A percentile compares a stretch with the other conserved stretches of the same genome.
Evolutionary conservation across 163 green algal genomes (phyloP).

Genomic region (Coccomyxa subellipsoidea): DNA sequence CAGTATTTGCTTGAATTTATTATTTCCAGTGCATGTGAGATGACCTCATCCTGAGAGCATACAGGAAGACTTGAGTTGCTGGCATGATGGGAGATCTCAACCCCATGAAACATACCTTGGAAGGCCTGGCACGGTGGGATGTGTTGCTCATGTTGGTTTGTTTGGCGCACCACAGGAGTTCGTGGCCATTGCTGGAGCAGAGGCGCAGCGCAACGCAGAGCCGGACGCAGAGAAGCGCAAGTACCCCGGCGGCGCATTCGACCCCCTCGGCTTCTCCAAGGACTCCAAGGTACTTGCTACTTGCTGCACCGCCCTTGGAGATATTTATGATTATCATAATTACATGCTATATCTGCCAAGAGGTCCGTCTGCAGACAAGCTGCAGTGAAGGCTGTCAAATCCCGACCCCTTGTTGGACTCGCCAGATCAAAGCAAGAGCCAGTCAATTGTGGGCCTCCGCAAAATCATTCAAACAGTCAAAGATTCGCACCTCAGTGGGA

Average conservation of each 20-base stretch:
- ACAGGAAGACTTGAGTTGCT: too few relatives aligned
- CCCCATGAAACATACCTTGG: too few relatives aligned
- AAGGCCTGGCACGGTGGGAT: too few relatives aligned
- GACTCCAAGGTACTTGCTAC: conserved; percentile 41
- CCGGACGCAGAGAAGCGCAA: conserved; percentile 67
- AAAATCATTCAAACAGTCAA: too few relatives aligned
- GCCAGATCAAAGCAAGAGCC: neutral
- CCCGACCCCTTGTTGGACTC: too few relatives aligned
- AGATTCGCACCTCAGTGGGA: too few relatives aligned
- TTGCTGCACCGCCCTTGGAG: neutral
- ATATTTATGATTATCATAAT: neutral
- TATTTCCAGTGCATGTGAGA: too few relatives aligned
- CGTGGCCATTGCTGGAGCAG: conserved; percentile 70
- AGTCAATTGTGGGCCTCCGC: neutral
- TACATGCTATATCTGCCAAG: neutral
- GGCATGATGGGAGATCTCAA: too few relatives aligned
- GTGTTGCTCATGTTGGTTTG: neutral
- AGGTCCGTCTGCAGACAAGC: neutral
- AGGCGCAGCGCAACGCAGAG: conserved; percentile 68
- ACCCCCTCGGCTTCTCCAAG: conserved; percentile 88
- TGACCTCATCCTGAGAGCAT: too few relatives aligned
- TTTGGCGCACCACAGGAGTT: conserved; percentile 56
- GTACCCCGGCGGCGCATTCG: conserved; percentile 94
- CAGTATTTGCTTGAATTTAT: too few relatives aligned
- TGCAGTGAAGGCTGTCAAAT: too few relatives aligned